Percentiles rank a stretch among this genome's conserved stretches.
Evolutionary conservation across 805 yeast species (phyloP).

Genomic region (Tetrapisispora phaffii): DNA sequence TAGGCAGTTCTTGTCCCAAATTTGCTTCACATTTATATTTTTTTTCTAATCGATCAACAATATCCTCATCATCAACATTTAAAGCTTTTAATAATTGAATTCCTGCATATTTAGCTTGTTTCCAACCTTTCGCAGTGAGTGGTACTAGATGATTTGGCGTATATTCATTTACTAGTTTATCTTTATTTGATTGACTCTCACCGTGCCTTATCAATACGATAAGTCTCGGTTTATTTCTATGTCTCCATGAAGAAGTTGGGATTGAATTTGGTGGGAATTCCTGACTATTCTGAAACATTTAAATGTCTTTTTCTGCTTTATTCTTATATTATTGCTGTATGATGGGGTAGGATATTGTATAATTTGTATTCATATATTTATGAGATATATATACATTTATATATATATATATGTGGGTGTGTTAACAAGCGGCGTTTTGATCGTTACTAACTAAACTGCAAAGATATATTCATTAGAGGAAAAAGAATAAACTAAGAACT

Average conservation of each 20-base stretch:
- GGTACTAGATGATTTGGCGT: conserved; percentile 75
- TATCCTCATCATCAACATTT: conserved; percentile 18
- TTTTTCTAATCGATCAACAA: conserved; percentile 14
- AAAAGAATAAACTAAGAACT: no score
- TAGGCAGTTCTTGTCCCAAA: conserved; percentile 8
- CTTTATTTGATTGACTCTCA: conserved; percentile 82
- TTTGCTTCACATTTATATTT: conserved; percentile 12
- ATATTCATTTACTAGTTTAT: conserved; percentile 67
- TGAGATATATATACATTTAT: no score
- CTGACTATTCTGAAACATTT: not conserved
- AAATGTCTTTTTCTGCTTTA: not conserved
- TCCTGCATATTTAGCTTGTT: conserved; percentile 56
- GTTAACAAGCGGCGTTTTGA: no score
- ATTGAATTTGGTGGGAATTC: conserved; percentile 2
- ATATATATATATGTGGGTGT: no score
- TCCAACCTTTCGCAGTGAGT: conserved; percentile 60
- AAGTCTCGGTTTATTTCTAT: conserved; percentile 35
- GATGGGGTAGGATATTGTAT: no score
- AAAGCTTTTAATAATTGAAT: conserved; percentile 30
- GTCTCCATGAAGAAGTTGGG: conserved; percentile 1
- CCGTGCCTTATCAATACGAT: conserved; percentile 84
- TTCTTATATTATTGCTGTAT: no score
- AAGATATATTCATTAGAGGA: no score
- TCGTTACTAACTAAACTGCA: no score
- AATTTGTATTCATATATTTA: not conserved